Base-by-base conservation (phyloP, 176 grass and related monocot species). In the Cymbopogon citratus region DNA sequence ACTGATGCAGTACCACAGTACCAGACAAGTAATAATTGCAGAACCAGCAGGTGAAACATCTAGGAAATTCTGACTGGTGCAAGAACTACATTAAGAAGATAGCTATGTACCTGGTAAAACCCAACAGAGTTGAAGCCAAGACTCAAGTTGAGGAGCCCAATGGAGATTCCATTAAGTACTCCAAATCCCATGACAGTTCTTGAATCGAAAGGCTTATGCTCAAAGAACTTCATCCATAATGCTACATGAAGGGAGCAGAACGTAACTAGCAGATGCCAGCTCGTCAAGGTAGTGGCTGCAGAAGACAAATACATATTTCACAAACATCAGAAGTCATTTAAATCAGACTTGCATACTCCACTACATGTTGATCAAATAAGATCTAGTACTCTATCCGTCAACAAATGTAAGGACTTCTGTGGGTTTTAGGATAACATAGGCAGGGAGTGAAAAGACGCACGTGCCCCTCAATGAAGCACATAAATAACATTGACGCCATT, bases 51-150 rank as follows among this genome's bases (percentile, higher is more conserved):
- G 57, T 67, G 74, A 78, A 73, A 73, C 78, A 86, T 73, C 16
- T 68, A 78, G 21, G 15, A 51, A 67, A 57, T 74, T 44, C 64
- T 85, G 45, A 35, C 21, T 6, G 62, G 43, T 81, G 54, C 35
- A 16, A 77, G 38, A 85, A 85, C 51, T 52, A 26, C 57, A 9
- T 14, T 51, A 49, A 66, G n/a, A 80, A 83, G 39, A 77, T 77
- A 24, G 5, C 16, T 43, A 9, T 21, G 41, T 84, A 99, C 97
- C 97, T 99, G 97, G 83, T 99, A 99, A 84, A 99, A 99, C 43
- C 97, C 97, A 93, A 99, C 97, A 73, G 97, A 99, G 74, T 99
- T 99, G 85, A 99, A 99, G 43, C 97, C 97, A 62, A 99, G 87
- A 84, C 97, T 96, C 80, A 99, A 86, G 83, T 99, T 99, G 74